Conservation (phyloP, 1,284 basidiomycete genomes). For the Golubevia pallescens region DNA sequence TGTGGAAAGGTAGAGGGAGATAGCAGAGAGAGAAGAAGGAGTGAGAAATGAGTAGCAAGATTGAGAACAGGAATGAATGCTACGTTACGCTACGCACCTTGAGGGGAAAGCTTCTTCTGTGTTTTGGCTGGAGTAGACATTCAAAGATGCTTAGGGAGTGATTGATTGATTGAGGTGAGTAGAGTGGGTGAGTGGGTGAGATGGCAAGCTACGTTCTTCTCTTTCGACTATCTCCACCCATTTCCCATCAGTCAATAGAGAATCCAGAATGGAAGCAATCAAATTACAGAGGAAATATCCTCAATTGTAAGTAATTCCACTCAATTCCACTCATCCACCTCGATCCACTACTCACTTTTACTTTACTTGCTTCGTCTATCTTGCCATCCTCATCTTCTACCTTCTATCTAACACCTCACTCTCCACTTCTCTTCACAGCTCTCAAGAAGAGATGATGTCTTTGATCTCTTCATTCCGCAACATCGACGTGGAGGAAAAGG, state of each 20-base stretch:
- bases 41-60: slow-evolving; percentile 8
- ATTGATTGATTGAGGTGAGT: too few species aligned
- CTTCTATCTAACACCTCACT: too few species aligned
- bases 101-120: slow-evolving; percentile 14
- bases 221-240: not conserved
- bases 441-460: slow-evolving; percentile 63
- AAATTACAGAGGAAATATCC: slow-evolving; percentile 92
- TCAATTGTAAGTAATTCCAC: slow-evolving; percentile 76
- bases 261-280: slow-evolving; percentile 76
- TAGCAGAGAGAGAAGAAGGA: too few species aligned
- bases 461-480: slow-evolving; percentile 51
- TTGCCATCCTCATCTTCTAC: too few species aligned
- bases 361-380: too few species aligned
- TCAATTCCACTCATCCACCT: not conserved
- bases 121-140: slow-evolving; percentile 25
- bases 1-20: too few species aligned
- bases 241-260: not conserved
- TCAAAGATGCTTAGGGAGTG: too few species aligned
- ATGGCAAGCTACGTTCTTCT: too few species aligned
- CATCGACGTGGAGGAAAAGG: slow-evolving; percentile 60
- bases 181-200: too few species aligned
- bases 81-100: slow-evolving; percentile 9
- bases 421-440: slow-evolving; percentile 21
- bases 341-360: not conserved
- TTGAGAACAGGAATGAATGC: slow-evolving; percentile 28